Evolutionary conservation across 1,139 yeast species (phyloP).

Genomic region (Hemisphaericaspora lyxosophila): DNA sequence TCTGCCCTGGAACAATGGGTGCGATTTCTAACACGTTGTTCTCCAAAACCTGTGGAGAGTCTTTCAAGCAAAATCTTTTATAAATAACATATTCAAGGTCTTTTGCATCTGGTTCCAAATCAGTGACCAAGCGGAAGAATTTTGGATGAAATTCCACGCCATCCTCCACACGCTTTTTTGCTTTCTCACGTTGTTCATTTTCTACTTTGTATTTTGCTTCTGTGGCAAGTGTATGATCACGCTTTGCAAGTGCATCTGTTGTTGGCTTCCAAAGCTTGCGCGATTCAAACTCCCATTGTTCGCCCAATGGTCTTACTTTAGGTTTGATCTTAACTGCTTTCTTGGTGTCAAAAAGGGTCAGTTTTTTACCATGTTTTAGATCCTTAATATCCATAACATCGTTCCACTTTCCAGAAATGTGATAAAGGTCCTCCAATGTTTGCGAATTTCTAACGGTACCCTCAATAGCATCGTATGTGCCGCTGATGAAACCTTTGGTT

Average conservation of each 20-base stretch:
- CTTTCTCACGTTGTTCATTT: constrained; percentile 71
- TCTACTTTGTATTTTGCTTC: constrained; percentile 85
- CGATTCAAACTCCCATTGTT: constrained; percentile 81
- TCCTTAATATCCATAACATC: constrained; percentile 74
- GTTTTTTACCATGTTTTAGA: constrained; percentile 45
- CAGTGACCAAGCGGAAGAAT: constrained; percentile 51
- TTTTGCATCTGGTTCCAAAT: constrained; percentile 14
- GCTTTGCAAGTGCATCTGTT: constrained; percentile 66
- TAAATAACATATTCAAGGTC: constrained; percentile 64
- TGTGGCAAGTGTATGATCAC: constrained; percentile 86
- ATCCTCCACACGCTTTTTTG: constrained; percentile 74
- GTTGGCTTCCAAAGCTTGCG: constrained; percentile 82
- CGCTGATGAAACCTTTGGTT: constrained; percentile 90
- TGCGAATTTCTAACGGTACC: constrained; percentile 62
- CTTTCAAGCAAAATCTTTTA: constrained; percentile 46
- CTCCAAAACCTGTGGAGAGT: constrained; percentile 50
- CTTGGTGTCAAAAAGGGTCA: constrained; percentile 63
- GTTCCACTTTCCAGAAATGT: constrained; percentile 90
- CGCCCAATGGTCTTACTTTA: constrained; percentile 69
- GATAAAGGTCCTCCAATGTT: constrained; percentile 58
- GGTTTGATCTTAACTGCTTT: constrained; percentile 58
- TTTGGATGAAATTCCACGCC: constrained; percentile 82
- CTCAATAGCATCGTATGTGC: constrained; percentile 85
- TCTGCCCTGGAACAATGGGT: constrained; percentile 79
- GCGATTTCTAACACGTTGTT: constrained; percentile 60